Evolutionary conservation across 1,139 yeast genomes (phyloP), one percentile per base, ranked within the genome.

Genomic region (Hemisphaericaspora xylofermentans): DNA sequence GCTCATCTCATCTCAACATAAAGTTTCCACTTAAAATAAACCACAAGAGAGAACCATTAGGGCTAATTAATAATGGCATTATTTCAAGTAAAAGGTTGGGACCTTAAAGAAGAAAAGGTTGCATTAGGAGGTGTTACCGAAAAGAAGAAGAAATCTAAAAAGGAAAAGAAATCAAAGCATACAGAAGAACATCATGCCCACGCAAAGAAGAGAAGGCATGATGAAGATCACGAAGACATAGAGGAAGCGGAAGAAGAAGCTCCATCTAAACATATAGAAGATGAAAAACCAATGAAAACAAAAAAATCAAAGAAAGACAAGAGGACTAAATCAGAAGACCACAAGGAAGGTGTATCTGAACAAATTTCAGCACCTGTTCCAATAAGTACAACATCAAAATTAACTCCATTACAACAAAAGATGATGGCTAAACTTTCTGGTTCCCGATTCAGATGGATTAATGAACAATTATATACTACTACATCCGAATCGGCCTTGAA

Each of bases 401-500:
- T 93, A 40, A 91, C 98, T 0, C 96, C 97, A 13, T 68, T 94
- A 50, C 98, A 94, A 61, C 88, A 86, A 54, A 94, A 93, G 58
- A 93, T 93, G 98, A 80, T 88, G 82, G 89, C 88, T 38, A 93
- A 93, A 61, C 75, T 93, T 36, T 81, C 95, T 1, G 99, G 98
- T 0, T 89, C 98, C 0, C 71, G 98, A 53, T 93, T 93, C 65
- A 76, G 99, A 61, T 93, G 98, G 98, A 94, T 93, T 58, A 93
- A 93, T 60, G 98, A 93, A 61, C 95, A 91, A 58, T 70, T 93
- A 21, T 93, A 93, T 57, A 93, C 98, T 0, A 84, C 83, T 21
- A 66, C 83, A 1, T 89, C 98, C 0, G 81, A 78, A 12, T 80
- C 80, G 24, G 98, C 98, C 0, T 67, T 88, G 29, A 70, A 74